Evolutionary conservation across 2,329 filamentous ascomycete species (phyloP).

Genomic region (Paecilomyces variotii): DNA sequence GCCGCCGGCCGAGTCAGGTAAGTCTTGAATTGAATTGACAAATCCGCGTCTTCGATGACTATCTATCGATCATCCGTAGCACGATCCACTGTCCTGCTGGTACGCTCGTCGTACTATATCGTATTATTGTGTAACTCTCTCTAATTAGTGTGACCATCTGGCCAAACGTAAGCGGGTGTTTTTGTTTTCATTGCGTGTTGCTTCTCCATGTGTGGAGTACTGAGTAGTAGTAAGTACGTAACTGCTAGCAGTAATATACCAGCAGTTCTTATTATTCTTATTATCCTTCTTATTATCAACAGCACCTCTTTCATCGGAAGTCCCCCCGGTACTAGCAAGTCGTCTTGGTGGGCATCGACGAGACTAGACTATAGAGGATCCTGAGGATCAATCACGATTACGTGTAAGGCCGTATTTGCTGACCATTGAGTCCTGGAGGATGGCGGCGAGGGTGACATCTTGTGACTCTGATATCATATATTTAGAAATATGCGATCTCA

Average conservation of each 20-base stretch:
- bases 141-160: neutral
- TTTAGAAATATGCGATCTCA: neutral
- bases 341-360: neutral
- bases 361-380: neutral
- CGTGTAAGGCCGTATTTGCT: neutral
- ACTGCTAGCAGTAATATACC: neutral
- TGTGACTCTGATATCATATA: neutral
- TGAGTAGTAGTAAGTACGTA: neutral
- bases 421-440: neutral
- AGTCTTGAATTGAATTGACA: neutral
- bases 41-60: neutral
- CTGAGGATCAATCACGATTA: neutral
- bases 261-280: neutral
- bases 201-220: neutral
- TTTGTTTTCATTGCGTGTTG: neutral
- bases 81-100: neutral
- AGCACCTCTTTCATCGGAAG: neutral
- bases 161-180: neutral
- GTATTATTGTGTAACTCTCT: neutral
- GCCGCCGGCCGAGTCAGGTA: neutral
- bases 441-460: neutral
- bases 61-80: neutral
- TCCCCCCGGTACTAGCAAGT: neutral
- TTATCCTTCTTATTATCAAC: too few species aligned
- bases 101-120: neutral